phyloP scores from a whole-genome alignment of 371 early-diverging fungal genomes.

The Saksenaea oblongispora region DNA sequence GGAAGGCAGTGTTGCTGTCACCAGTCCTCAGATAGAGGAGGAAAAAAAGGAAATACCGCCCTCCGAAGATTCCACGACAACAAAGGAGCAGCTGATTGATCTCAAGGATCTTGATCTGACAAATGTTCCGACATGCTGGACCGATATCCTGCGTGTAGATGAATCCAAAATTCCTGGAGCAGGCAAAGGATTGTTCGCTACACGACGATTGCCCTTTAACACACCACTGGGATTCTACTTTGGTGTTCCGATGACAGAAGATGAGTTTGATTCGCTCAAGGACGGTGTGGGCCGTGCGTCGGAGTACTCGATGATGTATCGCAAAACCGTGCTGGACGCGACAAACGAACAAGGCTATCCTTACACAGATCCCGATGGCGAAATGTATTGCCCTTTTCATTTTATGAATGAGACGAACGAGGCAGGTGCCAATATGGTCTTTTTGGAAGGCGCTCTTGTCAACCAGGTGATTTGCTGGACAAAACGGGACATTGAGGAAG shows the following conservation, averaged over 20 bases:
- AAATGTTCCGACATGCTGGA: slow-evolving; percentile 38
- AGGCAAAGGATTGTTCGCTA: slow-evolving; percentile 81
- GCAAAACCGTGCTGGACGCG: slow-evolving; percentile 52
- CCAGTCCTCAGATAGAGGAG: too few relatives aligned
- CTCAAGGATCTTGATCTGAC: slow-evolving; percentile 19
- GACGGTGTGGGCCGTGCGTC: slow-evolving; percentile 75
- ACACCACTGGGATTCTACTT: slow-evolving; percentile 88
- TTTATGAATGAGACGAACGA: slow-evolving; percentile 76
- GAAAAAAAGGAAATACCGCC: too few relatives aligned
- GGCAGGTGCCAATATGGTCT: slow-evolving; percentile 60
- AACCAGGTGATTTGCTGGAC: slow-evolving; percentile 85
- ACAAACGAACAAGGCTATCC: slow-evolving; percentile 76
- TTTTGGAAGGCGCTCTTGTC: slow-evolving; percentile 70
- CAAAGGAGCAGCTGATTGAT: not conserved
- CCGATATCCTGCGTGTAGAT: slow-evolving; percentile 45
- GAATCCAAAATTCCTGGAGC: slow-evolving; percentile 27
- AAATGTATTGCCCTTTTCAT: slow-evolving; percentile 80
- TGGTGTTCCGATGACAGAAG: slow-evolving; percentile 90
- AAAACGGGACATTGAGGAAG: slow-evolving; percentile 60
- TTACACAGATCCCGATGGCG: slow-evolving; percentile 59
- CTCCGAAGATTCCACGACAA: not conserved
- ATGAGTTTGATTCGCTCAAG: slow-evolving; percentile 85
- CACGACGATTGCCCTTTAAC: slow-evolving; percentile 65
- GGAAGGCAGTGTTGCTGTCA: not conserved
- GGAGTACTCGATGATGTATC: slow-evolving; percentile 75